A percentile compares a stretch with the other conserved stretches of the same genome.
phyloP scores from a whole-genome alignment of 495 filamentous ascomycete genomes.

The Tetracladium setigerum region DNA sequence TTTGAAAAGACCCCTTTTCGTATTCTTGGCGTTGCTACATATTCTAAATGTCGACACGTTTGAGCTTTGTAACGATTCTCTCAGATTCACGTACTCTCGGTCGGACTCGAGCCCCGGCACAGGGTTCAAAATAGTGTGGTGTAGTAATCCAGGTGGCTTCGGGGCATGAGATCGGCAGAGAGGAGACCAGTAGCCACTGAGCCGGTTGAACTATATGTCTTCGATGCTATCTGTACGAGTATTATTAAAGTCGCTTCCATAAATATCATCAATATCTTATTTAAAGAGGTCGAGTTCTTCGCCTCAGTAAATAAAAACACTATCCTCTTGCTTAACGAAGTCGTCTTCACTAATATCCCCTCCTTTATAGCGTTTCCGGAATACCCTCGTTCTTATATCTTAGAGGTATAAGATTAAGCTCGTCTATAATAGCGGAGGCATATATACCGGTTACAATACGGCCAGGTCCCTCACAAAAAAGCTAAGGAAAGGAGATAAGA shows the following conservation, averaged over 20 bases:
- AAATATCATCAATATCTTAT: constrained; percentile 5
- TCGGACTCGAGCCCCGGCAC: no score
- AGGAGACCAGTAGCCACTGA: constrained; percentile 7
- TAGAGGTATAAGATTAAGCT: constrained; percentile 4
- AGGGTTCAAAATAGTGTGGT: no score
- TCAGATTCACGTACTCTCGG: no score
- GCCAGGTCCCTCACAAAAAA: constrained; percentile 68
- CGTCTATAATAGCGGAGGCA: constrained; percentile 6
- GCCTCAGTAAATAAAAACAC: constrained; percentile 28
- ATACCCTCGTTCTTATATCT: constrained; percentile 1
- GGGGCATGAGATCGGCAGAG: background rate
- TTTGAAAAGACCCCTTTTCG: no score
- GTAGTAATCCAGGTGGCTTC: no score
- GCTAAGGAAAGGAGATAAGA: constrained; percentile 90
- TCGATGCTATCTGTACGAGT: background rate
- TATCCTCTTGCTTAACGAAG: constrained; percentile 22
- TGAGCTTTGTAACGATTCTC: no score
- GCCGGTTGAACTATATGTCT: constrained; percentile 2
- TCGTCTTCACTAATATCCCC: constrained; percentile 11
- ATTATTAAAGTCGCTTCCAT: constrained; percentile 3
- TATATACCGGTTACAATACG: constrained; percentile 49
- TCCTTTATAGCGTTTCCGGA: background rate
- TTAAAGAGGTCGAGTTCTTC: constrained; percentile 30
- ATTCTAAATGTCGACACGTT: no score
- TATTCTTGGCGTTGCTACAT: no score